phyloP scores from a whole-genome alignment of 225 moss, liverwort and hornwort species.

The Bryoerythrophyllum caledonicum region DNA sequence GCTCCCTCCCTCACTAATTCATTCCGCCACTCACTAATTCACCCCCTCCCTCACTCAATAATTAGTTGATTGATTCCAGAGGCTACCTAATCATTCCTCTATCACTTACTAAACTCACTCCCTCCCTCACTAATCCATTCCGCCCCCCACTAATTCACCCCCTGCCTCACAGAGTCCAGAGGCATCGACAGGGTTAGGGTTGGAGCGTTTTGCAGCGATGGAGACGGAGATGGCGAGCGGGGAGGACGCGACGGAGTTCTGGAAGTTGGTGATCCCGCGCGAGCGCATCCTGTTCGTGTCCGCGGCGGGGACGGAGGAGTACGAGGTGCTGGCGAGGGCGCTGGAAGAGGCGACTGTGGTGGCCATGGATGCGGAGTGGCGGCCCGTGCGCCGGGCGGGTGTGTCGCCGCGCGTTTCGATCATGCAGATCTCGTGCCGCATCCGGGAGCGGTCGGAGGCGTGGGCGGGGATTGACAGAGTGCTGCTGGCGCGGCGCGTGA shows the following conservation, averaged over 20 bases:
- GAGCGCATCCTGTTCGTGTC: slow-evolving; percentile 77
- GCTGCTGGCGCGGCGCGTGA: slow-evolving; percentile 37
- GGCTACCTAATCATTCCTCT: no score
- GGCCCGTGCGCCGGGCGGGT: slow-evolving; percentile 56
- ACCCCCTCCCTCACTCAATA: neutral
- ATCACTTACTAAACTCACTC: no score
- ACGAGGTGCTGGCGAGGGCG: slow-evolving; percentile 53
- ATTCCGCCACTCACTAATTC: no score
- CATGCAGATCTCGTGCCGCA: slow-evolving; percentile 81
- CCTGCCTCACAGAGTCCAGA: neutral
- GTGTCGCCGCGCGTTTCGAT: slow-evolving; percentile 73
- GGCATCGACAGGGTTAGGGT: slow-evolving; percentile 10
- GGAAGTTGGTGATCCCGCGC: slow-evolving; percentile 71
- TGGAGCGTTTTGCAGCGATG: slow-evolving; percentile 35
- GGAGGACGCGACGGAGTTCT: slow-evolving; percentile 41
- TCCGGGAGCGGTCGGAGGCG: slow-evolving; percentile 31
- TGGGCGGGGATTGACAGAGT: slow-evolving; percentile 40
- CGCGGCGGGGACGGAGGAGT: slow-evolving; percentile 55
- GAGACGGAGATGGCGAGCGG: slow-evolving; percentile 37
- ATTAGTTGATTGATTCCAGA: no score
- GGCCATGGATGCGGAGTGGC: slow-evolving; percentile 99
- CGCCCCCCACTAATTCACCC: neutral
- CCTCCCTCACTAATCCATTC: no score
- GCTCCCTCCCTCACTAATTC: neutral
- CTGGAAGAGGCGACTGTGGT: slow-evolving; percentile 65